These are phyloP conservation scores for Talaromyces borbonicus DNA, from an alignment of 495 filamentous ascomycete species.

Conservation along the genomic window DNA sequence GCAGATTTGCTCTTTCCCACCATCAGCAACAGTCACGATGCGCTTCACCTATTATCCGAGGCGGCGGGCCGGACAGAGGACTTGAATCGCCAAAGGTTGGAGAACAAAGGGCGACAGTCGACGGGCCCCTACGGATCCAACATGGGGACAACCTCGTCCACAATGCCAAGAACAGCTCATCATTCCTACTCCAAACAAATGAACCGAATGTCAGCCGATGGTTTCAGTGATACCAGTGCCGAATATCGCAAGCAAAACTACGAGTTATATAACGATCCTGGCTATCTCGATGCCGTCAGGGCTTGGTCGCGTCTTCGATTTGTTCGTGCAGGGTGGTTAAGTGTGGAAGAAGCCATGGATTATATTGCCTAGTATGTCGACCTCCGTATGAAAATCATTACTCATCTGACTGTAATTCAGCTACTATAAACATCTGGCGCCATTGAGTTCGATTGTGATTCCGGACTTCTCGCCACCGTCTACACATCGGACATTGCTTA, in stretches of 20 bases:
- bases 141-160: neutral
- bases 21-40: constrained; percentile 50
- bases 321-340: constrained; percentile 93
- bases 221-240: constrained; percentile 21
- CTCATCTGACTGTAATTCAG: constrained; percentile 27
- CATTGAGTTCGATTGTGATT: constrained; percentile 83
- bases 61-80: constrained; percentile 45
- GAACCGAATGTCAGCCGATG: constrained; percentile 23
- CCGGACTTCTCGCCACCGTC: constrained; percentile 69
- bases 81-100: constrained; percentile 32
- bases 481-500: constrained; percentile 66
- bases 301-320: constrained; percentile 88
- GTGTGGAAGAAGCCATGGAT: constrained; percentile 78
- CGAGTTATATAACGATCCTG: constrained; percentile 22
- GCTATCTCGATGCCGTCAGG: constrained; percentile 55
- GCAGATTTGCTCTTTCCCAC: constrained; percentile 46
- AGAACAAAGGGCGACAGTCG: constrained; percentile 31
- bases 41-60: constrained; percentile 49
- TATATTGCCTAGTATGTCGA: constrained; percentile 78
- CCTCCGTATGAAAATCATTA: neutral
- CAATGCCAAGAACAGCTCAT: constrained; percentile 21
- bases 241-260: constrained; percentile 21
- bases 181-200: constrained; percentile 29
- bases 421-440: constrained; percentile 83
- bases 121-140: constrained; percentile 25